Base-by-base conservation (phyloP, 345 rosid species). In the Salix caprea region DNA sequence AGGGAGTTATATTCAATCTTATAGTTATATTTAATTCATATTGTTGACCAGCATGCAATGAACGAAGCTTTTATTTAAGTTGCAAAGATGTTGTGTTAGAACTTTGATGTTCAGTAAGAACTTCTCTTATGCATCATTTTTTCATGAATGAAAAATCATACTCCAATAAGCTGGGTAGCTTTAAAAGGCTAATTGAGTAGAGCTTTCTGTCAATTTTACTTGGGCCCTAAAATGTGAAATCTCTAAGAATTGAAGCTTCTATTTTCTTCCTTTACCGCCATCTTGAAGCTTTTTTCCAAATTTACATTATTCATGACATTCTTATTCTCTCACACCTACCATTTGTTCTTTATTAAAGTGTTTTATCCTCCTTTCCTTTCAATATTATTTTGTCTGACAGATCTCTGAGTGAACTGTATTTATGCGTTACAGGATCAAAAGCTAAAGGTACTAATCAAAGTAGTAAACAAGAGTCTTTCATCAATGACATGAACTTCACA, bases 401-500 rank as follows among this genome's bases (percentile, higher is more conserved):
- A 2, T n/a, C 19, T 60, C 23, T 23, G 24, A 54, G 14, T 54
- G 23, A 50, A 44, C 52, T 68, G 73, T 62, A 46, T 52, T 30
- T 81, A 23, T 72, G 13, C 67, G 46, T 72, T 88, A 86, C 89
- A 93, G 97, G 87, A 62, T 64, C 80, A 56, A 83, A 79, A 78
- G 77, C 84, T 69, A 77, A 74, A 37, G 74, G 74, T 30, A 74
- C 56, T 23, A 80, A 86, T 79, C 67, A 82, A 18, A 76, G 75
- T 74, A 46, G 56, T 62, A 77, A 83, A 62, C 80, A 79, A 44
- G 81, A 78, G 21, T 44, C 28, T 65, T 65, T 82, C 79, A 54
- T 85, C 72, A 83, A 71, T 76, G 91, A 86, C 62, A 84, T 89
- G 89, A 85, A 88, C 80, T 89, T 90, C 80, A 81, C 77, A 46